Evolutionary conservation across 2,329 filamentous ascomycete genomes (phyloP).

Genomic region (Penicillium frequentans): DNA sequence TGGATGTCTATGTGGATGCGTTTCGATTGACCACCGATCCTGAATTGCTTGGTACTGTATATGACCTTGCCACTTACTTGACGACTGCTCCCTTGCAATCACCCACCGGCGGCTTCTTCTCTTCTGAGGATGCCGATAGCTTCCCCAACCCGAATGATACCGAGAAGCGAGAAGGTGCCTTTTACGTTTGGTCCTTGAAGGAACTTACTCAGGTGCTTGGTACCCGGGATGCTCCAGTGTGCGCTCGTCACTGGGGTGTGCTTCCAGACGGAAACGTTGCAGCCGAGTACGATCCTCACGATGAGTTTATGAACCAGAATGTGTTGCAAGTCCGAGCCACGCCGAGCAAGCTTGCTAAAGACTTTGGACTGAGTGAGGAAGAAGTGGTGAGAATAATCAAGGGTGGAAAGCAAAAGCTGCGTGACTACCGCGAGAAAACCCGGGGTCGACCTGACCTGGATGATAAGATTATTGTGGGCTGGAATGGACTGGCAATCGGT

Average conservation of each 20-base stretch:
- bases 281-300: constrained; percentile 78
- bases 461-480: constrained; percentile 81
- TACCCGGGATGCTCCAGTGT: constrained; percentile 67
- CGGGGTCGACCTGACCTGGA: constrained; percentile 77
- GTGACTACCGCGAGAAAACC: constrained; percentile 69
- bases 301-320: constrained; percentile 94
- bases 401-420: constrained; percentile 66
- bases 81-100: constrained; percentile 68
- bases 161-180: constrained; percentile 87
- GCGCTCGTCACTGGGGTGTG: constrained; percentile 82
- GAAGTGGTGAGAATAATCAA: constrained; percentile 69
- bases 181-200: constrained; percentile 88
- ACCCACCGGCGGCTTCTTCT: constrained; percentile 73
- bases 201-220: constrained; percentile 79
- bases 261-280: constrained; percentile 82
- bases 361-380: constrained; percentile 70
- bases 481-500: constrained; percentile 86
- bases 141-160: constrained; percentile 69
- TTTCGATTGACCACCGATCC: constrained; percentile 69
- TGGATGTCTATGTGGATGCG: constrained; percentile 82
- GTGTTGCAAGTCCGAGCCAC: constrained; percentile 73
- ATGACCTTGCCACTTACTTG: constrained; percentile 85
- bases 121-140: constrained; percentile 89
- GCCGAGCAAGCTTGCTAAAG: constrained; percentile 66
- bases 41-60: constrained; percentile 74